Evolutionary conservation across 306 rosid genomes (phyloP).

Genomic region (Lagenaria siceraria): DNA sequence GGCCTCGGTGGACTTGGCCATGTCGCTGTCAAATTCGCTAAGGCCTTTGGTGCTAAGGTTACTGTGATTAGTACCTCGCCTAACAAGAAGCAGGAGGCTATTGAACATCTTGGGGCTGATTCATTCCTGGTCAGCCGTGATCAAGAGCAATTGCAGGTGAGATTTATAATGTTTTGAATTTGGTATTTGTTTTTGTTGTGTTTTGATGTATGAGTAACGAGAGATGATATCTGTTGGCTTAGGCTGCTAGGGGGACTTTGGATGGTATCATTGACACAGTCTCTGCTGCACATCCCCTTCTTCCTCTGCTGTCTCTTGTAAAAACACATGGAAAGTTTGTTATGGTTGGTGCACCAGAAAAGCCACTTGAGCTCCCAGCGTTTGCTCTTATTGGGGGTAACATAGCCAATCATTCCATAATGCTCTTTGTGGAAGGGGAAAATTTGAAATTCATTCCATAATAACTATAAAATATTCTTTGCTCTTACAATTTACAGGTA

Average conservation of each 20-base stretch:
- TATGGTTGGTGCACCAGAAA: conserved; percentile 24
- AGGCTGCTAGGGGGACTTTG: conserved; percentile 24
- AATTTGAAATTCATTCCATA: background rate
- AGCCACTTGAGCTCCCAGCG: conserved; percentile 20
- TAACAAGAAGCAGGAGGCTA: conserved; percentile 2
- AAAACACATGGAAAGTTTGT: conserved; percentile 25
- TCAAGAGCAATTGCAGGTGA: conserved; percentile 3
- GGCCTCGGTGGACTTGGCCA: conserved; percentile 22
- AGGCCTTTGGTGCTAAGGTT: conserved; percentile 16
- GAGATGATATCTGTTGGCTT: background rate
- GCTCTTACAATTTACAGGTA: conserved; percentile 7
- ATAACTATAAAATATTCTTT: background rate
- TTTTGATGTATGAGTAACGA: background rate
- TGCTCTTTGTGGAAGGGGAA: too few species aligned
- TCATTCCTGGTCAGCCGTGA: background rate
- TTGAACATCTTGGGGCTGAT: background rate
- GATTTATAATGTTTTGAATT: background rate
- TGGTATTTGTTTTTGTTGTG: background rate
- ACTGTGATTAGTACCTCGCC: conserved; percentile 18
- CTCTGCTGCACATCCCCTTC: conserved; percentile 14
- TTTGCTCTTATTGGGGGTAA: conserved; percentile 19
- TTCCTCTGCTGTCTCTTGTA: conserved; percentile 11
- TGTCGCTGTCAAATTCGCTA: conserved; percentile 17
- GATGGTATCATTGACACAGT: conserved; percentile 37
- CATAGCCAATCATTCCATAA: background rate